Evolutionary conservation across 2,329 filamentous ascomycete genomes (phyloP).

Genomic region (Fusarium avenaceum): DNA sequence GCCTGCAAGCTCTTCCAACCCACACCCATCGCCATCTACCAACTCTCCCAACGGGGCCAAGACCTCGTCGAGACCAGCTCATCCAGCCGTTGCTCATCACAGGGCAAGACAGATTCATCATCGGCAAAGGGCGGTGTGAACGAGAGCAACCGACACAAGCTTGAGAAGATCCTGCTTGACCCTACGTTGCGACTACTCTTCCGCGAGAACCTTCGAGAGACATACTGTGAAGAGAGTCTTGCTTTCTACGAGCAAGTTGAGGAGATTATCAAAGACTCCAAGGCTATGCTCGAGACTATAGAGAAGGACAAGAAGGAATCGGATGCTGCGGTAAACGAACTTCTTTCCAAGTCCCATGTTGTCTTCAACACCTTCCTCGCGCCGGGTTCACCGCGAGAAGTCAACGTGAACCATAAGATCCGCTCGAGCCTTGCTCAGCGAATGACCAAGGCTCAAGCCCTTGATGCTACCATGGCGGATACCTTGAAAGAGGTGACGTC

Average conservation of each 20-base stretch:
- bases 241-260: constrained; percentile 96
- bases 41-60: constrained; percentile 84
- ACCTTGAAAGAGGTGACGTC: constrained; percentile 89
- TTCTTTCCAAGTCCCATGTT: constrained; percentile 93
- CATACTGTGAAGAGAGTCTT: constrained; percentile 96
- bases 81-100: constrained; percentile 69
- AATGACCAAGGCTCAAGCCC: constrained; percentile 96
- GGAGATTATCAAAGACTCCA: constrained; percentile 82
- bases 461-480: constrained; percentile 90
- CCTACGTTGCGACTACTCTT: constrained; percentile 89
- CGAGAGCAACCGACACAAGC: constrained; percentile 93
- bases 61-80: constrained; percentile 68
- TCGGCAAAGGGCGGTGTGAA: constrained; percentile 69
- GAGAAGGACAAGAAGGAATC: constrained; percentile 71
- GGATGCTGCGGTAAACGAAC: constrained; percentile 90
- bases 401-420: constrained; percentile 96
- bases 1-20: constrained; percentile 80
- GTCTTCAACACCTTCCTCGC: constrained; percentile 99
- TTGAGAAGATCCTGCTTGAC: constrained; percentile 93
- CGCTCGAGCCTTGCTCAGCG: constrained; percentile 92
- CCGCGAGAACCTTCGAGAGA: constrained; percentile 93
- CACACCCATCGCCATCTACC: constrained; percentile 87
- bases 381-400: constrained; percentile 93
- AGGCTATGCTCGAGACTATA: constrained; percentile 69
- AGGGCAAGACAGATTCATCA: constrained; percentile 65